These are phyloP conservation scores for Metschnikowia cubensis DNA, from an alignment of 805 yeast genomes.

Conservation along the genomic window DNA sequence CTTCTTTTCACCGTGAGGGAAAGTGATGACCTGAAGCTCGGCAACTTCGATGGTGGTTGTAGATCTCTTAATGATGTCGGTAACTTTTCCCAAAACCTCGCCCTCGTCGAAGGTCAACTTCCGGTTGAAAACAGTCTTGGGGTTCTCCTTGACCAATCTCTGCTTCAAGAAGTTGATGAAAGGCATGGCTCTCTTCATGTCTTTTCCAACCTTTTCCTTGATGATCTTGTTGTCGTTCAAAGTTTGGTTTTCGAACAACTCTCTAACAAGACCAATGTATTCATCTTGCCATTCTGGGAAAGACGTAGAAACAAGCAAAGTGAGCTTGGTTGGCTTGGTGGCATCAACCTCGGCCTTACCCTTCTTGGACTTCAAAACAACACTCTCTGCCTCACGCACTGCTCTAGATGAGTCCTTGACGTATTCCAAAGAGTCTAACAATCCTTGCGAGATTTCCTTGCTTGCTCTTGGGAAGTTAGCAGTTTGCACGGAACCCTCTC, in stretches of 20 bases:
- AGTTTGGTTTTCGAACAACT: slow-evolving; percentile 60
- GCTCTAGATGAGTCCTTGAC: slow-evolving; percentile 75
- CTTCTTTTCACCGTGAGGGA: slow-evolving; percentile 56
- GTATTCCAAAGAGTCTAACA: slow-evolving; percentile 70
- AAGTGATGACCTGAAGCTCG: slow-evolving; percentile 56
- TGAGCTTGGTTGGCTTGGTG: slow-evolving; percentile 66
- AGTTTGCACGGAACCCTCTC: slow-evolving; percentile 62
- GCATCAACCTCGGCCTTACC: slow-evolving; percentile 76
- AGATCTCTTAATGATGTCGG: slow-evolving; percentile 56
- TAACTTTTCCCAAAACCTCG: slow-evolving; percentile 54
- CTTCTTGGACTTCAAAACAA: slow-evolving; percentile 75
- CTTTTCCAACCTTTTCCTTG: slow-evolving; percentile 70
- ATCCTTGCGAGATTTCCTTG: slow-evolving; percentile 57
- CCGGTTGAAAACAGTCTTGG: slow-evolving; percentile 83
- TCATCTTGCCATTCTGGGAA: slow-evolving; percentile 70
- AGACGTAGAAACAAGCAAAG: slow-evolving; percentile 70
- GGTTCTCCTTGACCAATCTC: slow-evolving; percentile 64
- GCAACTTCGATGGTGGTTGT: slow-evolving; percentile 54
- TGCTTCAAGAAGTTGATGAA: slow-evolving; percentile 83
- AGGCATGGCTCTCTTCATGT: slow-evolving; percentile 98
- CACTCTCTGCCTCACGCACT: slow-evolving; percentile 91
- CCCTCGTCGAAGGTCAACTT: slow-evolving; percentile 79
- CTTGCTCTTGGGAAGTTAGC: slow-evolving; percentile 79
- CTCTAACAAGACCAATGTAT: slow-evolving; percentile 66
- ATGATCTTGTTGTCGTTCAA: slow-evolving; percentile 63